phyloP scores from a whole-genome alignment of 192 early-diverging fungal species.

The Blastocladiella britannica region DNA sequence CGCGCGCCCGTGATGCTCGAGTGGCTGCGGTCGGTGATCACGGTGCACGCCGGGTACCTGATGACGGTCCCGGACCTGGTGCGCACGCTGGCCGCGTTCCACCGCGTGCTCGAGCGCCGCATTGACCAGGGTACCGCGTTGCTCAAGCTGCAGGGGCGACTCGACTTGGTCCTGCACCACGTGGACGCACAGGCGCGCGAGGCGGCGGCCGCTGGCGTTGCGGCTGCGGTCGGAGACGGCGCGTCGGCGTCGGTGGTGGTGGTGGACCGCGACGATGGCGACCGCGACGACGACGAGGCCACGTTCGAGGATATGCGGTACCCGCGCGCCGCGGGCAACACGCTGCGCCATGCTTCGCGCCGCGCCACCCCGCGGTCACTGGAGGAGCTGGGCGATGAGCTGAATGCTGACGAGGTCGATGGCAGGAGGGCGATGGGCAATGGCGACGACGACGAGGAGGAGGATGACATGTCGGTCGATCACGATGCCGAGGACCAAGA shows the following conservation, averaged over 20 bases:
- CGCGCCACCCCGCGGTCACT: not conserved
- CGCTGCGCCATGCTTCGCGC: not conserved
- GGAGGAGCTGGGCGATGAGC: not conserved
- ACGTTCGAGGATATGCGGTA: not conserved
- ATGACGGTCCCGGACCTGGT: not conserved
- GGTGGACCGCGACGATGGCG: not conserved
- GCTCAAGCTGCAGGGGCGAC: not conserved
- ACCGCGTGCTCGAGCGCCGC: not conserved
- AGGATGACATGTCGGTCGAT: not conserved
- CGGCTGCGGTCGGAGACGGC: too few relatives aligned
- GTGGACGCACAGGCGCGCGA: not conserved
- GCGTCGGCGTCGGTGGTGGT: not conserved
- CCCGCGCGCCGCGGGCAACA: not conserved
- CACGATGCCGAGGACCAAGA: not conserved
- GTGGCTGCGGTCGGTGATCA: not conserved
- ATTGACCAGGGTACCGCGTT: not conserved
- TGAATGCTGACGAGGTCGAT: not conserved
- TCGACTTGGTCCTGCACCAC: not conserved
- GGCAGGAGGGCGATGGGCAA: not conserved
- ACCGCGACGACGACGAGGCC: not conserved
- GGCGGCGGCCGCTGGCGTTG: not conserved
- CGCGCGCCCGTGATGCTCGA: not conserved
- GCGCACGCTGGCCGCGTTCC: not conserved
- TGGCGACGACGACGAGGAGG: not conserved
- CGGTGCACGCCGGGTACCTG: not conserved